These are phyloP conservation scores for Tilletiaria anomala DNA, from an alignment of 1,284 basidiomycete genomes.

Conservation along the genomic window DNA sequence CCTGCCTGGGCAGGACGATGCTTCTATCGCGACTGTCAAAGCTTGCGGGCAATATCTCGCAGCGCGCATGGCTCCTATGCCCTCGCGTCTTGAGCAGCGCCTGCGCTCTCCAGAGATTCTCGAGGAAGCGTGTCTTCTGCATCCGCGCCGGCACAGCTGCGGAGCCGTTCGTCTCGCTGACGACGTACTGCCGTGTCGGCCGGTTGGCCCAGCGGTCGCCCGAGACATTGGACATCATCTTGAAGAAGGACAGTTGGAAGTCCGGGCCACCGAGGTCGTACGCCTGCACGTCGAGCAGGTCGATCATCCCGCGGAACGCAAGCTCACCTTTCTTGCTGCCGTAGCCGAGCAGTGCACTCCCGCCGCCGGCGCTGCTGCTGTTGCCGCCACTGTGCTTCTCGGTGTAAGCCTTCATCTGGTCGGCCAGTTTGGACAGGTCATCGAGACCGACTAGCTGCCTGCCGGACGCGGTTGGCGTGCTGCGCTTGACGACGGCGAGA, in stretches of 20 bases:
- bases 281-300: constrained; percentile 66
- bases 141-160: constrained; percentile 11
- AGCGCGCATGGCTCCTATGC: constrained; percentile 9
- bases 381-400: constrained; percentile 39
- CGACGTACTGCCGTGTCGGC: constrained; percentile 19
- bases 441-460: constrained; percentile 66
- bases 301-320: constrained; percentile 70
- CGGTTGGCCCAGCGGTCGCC: constrained; percentile 20
- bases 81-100: constrained; percentile 24
- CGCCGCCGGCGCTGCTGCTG: constrained; percentile 10
- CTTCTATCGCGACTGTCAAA: not conserved
- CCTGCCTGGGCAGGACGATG: constrained; percentile 6
- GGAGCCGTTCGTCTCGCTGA: constrained; percentile 3
- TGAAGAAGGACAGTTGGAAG: constrained; percentile 53
- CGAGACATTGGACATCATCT: constrained; percentile 12
- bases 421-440: constrained; percentile 57
- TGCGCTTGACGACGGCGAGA: constrained; percentile 76
- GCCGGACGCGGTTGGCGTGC: constrained; percentile 57
- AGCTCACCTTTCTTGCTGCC: constrained; percentile 58
- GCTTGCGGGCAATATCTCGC: constrained; percentile 2
- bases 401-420: constrained; percentile 32
- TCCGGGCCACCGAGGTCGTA: constrained; percentile 48
- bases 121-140: constrained; percentile 34
- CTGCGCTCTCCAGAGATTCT: constrained; percentile 33
- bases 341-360: constrained; percentile 5